Base-by-base conservation (phyloP, 306 rosid genomes). In the Cyamopsis tetragonoloba region DNA sequence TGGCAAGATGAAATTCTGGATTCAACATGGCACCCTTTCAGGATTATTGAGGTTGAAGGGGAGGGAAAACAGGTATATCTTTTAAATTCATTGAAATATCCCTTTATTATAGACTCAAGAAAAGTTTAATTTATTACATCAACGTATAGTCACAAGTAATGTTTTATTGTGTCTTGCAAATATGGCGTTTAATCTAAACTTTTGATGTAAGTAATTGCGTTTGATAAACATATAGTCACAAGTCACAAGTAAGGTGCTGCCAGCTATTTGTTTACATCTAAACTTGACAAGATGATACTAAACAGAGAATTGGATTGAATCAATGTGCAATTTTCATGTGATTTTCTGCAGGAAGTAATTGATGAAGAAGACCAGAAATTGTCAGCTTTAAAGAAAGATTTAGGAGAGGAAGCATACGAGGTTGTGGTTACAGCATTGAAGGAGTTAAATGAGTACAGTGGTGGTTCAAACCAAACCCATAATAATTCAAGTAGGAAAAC, bases 11-110 rank as follows among this genome's bases (percentile, higher is more conserved):
- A 55, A 69, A 27, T 55, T 55, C 14, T 27, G 7, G 74, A 69
- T 28, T 69, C 74, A 54, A 27, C 41, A 6, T 27, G 74, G 56
- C 66, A 69, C 12, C 74, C 65, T 68, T 30, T 42, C 20, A 38
- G 6, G 51, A 15, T 18, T 51, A 4, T 37, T 8, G 53, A 24
- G 1, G 53, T 28, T 56, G 66, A 69, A 27, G 44, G 64, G 47
- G 22, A 57, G 17, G 44, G 32, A 28, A 51, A 62, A 0, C 54
- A 42, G 54, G 68, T 26, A 62, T 26, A n/a, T 19, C 0, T 59
- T n/a, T n/a, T n/a, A n/a, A n/a, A n/a, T n/a, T n/a, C n/a, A n/a
- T n/a, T n/a, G n/a, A n/a, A n/a, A n/a, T n/a, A n/a, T n/a, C n/a
- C n/a, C n/a, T n/a, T n/a, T n/a, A n/a, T n/a, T n/a, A n/a, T n/a